These are phyloP conservation scores for Calonectria henricotiae DNA, from an alignment of 2,329 filamentous ascomycete genomes.

Conservation along the genomic window DNA sequence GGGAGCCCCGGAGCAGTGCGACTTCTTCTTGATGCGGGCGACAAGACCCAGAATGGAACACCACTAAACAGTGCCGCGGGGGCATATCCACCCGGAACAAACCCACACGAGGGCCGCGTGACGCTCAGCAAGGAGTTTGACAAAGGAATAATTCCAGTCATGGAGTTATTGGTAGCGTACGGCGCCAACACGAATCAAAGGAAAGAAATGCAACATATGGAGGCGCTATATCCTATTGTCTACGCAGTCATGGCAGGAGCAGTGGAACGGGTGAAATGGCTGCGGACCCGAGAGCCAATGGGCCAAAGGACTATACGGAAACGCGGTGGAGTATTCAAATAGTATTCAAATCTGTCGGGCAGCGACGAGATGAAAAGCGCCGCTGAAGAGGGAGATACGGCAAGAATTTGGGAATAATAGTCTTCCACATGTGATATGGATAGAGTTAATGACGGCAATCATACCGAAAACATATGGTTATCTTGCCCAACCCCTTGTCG, in stretches of 20 bases:
- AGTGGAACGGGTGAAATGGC: constrained; percentile 44
- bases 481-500: no score
- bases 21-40: constrained; percentile 43
- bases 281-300: constrained; percentile 39
- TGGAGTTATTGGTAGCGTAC: constrained; percentile 37
- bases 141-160: constrained; percentile 35
- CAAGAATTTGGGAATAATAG: background rate
- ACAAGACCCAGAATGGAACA: constrained; percentile 35
- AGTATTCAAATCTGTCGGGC: constrained; percentile 29
- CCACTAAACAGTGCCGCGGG: constrained; percentile 43
- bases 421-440: background rate
- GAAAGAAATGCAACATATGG: constrained; percentile 28
- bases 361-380: constrained; percentile 42
- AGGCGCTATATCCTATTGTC: constrained; percentile 41
- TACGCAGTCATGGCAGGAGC: constrained; percentile 44
- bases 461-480: no score
- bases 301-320: constrained; percentile 33
- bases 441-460: no score
- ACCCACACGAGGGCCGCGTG: constrained; percentile 7
- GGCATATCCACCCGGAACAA: constrained; percentile 1
- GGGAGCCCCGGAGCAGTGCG: constrained; percentile 24
- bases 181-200: constrained; percentile 42
- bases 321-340: constrained; percentile 36
- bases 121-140: constrained; percentile 36
- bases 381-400: constrained; percentile 26